phyloP scores from a whole-genome alignment of 2,329 filamentous ascomycete genomes.

The Colletotrichum lupini region DNA sequence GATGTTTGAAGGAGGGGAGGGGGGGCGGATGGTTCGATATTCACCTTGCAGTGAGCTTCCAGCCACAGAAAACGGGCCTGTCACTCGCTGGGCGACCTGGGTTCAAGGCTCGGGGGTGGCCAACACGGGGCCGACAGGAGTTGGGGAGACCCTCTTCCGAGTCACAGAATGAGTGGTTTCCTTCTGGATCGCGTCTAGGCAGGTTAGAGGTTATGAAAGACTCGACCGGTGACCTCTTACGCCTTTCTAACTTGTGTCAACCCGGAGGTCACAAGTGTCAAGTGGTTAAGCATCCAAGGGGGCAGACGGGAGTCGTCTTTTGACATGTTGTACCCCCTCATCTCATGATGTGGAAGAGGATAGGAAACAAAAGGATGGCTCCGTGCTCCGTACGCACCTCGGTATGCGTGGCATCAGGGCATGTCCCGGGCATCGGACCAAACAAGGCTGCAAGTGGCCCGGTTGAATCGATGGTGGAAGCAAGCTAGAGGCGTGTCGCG shows the following conservation, averaged over 20 bases:
- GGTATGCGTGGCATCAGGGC: neutral
- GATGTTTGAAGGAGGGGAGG: slow-evolving; percentile 13
- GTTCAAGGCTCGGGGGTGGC: neutral
- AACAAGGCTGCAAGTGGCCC: neutral
- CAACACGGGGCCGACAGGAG: slow-evolving; percentile 24
- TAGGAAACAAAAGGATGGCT: neutral
- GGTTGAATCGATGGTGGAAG: neutral
- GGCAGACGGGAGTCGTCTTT: neutral
- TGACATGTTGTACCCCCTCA: neutral
- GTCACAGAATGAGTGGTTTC: slow-evolving; percentile 26
- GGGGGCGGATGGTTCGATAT: slow-evolving; percentile 25
- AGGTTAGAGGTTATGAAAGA: neutral
- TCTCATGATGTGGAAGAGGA: neutral
- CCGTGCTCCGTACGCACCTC: neutral
- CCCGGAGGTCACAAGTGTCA: neutral
- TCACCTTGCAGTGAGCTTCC: neutral
- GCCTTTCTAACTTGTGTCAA: neutral
- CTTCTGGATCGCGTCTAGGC: neutral
- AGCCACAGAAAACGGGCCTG: slow-evolving; percentile 20
- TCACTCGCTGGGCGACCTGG: neutral
- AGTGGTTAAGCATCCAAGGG: neutral
- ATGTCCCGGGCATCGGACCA: neutral
- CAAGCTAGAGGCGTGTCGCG: slow-evolving; percentile 11
- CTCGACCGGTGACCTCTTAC: neutral
- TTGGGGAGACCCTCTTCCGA: slow-evolving; percentile 23